Base-by-base conservation (phyloP, 106 monocot species). In the Platanthera zijinensis region DNA sequence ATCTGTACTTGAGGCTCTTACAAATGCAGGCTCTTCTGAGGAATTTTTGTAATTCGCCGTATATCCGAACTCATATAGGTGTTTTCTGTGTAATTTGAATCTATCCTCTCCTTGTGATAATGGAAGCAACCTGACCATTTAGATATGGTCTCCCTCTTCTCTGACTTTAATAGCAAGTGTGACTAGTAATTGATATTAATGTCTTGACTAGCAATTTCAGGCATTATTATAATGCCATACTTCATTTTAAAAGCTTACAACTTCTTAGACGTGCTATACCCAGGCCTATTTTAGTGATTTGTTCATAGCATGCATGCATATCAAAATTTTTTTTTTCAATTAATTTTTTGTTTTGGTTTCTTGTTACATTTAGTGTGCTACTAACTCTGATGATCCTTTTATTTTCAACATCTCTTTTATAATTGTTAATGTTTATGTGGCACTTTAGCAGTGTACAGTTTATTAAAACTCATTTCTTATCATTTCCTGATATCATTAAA, bases 401-500 rank as follows among this genome's bases (percentile, higher is more conserved):
- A 45, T 30, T 32, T n/a, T 11, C 25, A 12, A 11, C 4, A 30
- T 30, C 18, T 64, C 18, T 18, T 59, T n/a, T n/a, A 11, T 12
- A 30, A 4, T 12, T 66, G 66, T 66, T 66, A 12, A 1, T 14
- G 12, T 69, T 69, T 69, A 46, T 69, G 32, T 46, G 6, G 19
- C 15, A 69, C 45, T 14, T 46, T 69, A 69, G 69, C 10, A 69
- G 69, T 46, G 45, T 14, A 48, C n/a, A 46, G 8, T 48, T 70
- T 39, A 11, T 48, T 71, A n/a, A 19, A 22, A 17, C 21, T 22
- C 51, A 51, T 72, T 5, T 48, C 17, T 6, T 15, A 48, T 5
- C 72, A 19, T 51, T 72, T 17, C 51, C 51, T 72, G 25, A 70
- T 70, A 53, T 70, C 48, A 70, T 48, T 14, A 70, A 48, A 46